Conservation (phyloP, 1,284 basidiomycete genomes). For the Moniliella sp. region DNA sequence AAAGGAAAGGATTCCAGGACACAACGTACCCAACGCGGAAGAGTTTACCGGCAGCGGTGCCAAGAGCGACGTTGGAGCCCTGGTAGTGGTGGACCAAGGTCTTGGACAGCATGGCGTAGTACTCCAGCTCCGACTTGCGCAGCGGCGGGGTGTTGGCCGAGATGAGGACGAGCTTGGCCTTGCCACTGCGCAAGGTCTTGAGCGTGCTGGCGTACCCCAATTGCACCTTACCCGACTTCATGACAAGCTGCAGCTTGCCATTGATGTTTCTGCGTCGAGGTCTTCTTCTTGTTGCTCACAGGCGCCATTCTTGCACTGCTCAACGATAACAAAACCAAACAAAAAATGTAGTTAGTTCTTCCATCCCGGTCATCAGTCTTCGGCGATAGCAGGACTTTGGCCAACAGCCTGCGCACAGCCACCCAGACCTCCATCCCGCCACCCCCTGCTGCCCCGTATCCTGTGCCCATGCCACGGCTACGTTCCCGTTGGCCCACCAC, state of each 20-base stretch:
- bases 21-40: background rate
- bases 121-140: conserved; percentile 97
- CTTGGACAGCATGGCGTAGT: conserved; percentile 96
- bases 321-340: too few species aligned
- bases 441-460: too few species aligned
- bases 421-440: too few species aligned
- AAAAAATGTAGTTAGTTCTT: too few species aligned
- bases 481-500: too few species aligned
- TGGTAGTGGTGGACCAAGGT: conserved; percentile 80
- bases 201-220: conserved; percentile 47
- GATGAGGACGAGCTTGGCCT: conserved; percentile 96
- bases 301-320: too few species aligned
- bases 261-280: conserved; percentile 54
- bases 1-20: too few species aligned
- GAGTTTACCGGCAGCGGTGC: conserved; percentile 73
- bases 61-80: conserved; percentile 89
- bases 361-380: too few species aligned
- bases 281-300: conserved; percentile 58
- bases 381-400: too few species aligned
- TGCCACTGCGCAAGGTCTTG: conserved; percentile 93
- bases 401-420: too few species aligned
- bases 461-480: too few species aligned
- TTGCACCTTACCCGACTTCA: conserved; percentile 51
- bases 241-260: conserved; percentile 81
- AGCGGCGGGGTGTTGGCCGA: conserved; percentile 97